phyloP scores from a whole-genome alignment of 2,329 filamentous ascomycete species.

The Xylaria sp. region DNA sequence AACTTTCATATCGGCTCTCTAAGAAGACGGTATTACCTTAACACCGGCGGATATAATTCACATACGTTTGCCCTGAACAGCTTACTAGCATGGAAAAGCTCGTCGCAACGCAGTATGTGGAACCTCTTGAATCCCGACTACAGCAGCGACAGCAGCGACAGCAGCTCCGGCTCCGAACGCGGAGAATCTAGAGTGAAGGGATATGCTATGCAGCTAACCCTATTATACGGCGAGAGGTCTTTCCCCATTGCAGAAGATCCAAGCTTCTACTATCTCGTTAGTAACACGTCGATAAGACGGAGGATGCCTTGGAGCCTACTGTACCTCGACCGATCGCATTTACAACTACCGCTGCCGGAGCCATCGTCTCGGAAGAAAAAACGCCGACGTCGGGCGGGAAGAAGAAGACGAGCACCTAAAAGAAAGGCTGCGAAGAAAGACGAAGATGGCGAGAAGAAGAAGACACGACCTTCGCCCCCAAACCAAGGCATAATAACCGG shows the following conservation, averaged over 20 bases:
- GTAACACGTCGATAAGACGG: not conserved
- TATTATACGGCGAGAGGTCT: no score
- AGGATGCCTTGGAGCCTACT: conserved; percentile 6
- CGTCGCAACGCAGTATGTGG: not conserved
- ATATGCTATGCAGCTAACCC: no score
- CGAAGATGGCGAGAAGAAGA: no score
- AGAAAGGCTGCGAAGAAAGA: no score
- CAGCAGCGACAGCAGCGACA: not conserved
- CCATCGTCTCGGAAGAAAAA: not conserved
- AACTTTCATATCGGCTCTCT: no score
- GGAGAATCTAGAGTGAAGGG: no score
- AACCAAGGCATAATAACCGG: not conserved
- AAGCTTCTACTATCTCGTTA: not conserved
- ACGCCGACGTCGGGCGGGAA: no score
- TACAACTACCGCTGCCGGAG: not conserved
- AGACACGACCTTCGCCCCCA: not conserved
- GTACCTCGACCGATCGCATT: conserved; percentile 15
- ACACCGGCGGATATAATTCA: no score
- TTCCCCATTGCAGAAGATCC: no score
- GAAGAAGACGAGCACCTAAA: no score
- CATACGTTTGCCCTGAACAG: not conserved
- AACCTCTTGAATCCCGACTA: not conserved
- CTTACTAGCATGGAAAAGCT: not conserved
- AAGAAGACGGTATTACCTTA: no score
- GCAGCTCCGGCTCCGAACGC: not conserved